Conservation (phyloP, 805 yeast genomes). For the Candida loeiensis region DNA sequence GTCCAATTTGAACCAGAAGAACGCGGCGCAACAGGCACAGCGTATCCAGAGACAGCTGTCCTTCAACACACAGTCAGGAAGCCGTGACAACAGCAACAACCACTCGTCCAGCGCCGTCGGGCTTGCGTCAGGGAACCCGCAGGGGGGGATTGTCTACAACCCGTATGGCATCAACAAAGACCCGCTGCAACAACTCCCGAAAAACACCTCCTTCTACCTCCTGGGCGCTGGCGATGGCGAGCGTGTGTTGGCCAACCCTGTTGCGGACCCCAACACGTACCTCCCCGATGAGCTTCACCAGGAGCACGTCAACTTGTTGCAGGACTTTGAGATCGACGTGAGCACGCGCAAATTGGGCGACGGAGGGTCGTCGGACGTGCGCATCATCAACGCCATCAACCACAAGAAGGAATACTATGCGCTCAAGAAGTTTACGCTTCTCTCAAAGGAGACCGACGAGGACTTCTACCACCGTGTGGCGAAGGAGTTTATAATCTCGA, state of each 20-base stretch:
- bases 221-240: constrained; percentile 38
- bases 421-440: constrained; percentile 58
- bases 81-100: not conserved
- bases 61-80: no score
- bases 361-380: constrained; percentile 71
- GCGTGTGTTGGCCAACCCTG: constrained; percentile 56
- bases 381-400: constrained; percentile 34
- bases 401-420: constrained; percentile 53
- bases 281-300: constrained; percentile 55
- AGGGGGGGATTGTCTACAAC: constrained; percentile 49
- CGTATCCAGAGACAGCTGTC: constrained; percentile 5
- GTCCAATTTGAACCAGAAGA: constrained; percentile 28
- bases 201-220: constrained; percentile 22
- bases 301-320: constrained; percentile 45
- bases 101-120: constrained; percentile 3
- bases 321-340: constrained; percentile 49
- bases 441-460: constrained; percentile 58
- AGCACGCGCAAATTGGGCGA: constrained; percentile 51
- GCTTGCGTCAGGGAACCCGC: constrained; percentile 4
- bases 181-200: constrained; percentile 19
- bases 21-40: constrained; percentile 1
- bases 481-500: constrained; percentile 62
- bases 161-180: constrained; percentile 56
- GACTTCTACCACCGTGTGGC: constrained; percentile 63
- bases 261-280: constrained; percentile 61